These are phyloP conservation scores for Chaetomium sp. DNA, from an alignment of 2,329 filamentous ascomycete species.

Conservation along the genomic window DNA sequence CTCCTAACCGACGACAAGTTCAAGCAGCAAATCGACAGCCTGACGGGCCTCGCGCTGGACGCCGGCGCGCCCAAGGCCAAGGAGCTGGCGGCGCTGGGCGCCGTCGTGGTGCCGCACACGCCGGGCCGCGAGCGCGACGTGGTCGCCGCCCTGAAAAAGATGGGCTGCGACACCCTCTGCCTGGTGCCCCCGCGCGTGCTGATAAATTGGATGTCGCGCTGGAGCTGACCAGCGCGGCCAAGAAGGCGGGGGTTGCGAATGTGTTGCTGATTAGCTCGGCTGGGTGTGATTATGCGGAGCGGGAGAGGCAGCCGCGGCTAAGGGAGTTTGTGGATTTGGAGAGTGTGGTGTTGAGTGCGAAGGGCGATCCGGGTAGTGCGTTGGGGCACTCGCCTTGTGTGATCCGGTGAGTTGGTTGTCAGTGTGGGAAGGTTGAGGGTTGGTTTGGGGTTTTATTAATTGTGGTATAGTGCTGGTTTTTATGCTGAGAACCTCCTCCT, in stretches of 20 bases:
- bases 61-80: slow-evolving; percentile 43
- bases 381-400: slow-evolving; percentile 49
- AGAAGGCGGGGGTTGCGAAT: slow-evolving; percentile 49
- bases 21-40: slow-evolving; percentile 44
- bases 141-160: slow-evolving; percentile 48
- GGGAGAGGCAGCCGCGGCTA: slow-evolving; percentile 50
- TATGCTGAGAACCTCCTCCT: slow-evolving; percentile 55
- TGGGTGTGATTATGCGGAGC: slow-evolving; percentile 54
- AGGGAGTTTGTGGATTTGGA: slow-evolving; percentile 57
- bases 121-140: slow-evolving; percentile 46
- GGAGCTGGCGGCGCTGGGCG: slow-evolving; percentile 47
- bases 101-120: slow-evolving; percentile 46
- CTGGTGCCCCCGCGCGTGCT: slow-evolving; percentile 51
- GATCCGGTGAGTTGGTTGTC: slow-evolving; percentile 42
- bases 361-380: slow-evolving; percentile 46
- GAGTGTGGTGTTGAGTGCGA: slow-evolving; percentile 44
- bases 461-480: slow-evolving; percentile 47
- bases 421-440: slow-evolving; percentile 16
- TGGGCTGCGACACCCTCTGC: slow-evolving; percentile 51
- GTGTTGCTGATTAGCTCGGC: slow-evolving; percentile 52
- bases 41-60: slow-evolving; percentile 48
- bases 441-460: neutral
- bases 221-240: slow-evolving; percentile 50
- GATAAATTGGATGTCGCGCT: slow-evolving; percentile 50
- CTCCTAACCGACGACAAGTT: slow-evolving; percentile 49